A percentile compares a stretch with the other conserved stretches of the same genome.
phyloP scores from a whole-genome alignment of 805 yeast species.

The Pichia heedii region DNA sequence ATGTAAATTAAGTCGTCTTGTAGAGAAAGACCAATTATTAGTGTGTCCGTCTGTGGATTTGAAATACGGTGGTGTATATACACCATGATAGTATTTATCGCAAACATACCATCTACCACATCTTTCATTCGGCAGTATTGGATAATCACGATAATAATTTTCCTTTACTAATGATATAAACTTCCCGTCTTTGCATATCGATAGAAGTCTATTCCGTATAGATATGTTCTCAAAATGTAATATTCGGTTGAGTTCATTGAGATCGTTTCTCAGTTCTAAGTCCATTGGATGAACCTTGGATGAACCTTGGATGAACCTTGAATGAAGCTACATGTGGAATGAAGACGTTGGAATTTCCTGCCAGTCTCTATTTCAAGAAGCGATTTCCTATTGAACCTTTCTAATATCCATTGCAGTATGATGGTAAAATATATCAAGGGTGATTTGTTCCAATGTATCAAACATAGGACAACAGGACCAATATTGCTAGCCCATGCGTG shows the following conservation, averaged over 20 bases:
- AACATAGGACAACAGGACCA: conserved; percentile 17
- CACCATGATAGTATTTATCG: conserved; percentile 31
- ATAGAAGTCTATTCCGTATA: conserved; percentile 44
- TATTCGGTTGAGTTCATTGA: conserved; percentile 7
- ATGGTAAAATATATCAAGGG: conserved; percentile 41
- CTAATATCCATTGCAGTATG: too few relatives aligned
- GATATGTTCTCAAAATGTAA: conserved; percentile 11
- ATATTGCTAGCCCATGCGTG: conserved; percentile 69
- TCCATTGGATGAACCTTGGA: too few relatives aligned
- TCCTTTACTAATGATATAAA: conserved; percentile 38
- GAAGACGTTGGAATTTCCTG: too few relatives aligned
- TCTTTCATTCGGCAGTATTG: conserved; percentile 65
- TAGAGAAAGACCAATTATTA: conserved; percentile 69
- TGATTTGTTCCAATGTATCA: conserved; percentile 39
- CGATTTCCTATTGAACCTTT: too few relatives aligned
- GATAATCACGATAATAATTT: conserved; percentile 25
- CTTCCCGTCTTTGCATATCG: conserved; percentile 55
- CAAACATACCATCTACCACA: conserved; percentile 83
- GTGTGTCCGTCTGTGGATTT: conserved; percentile 91
- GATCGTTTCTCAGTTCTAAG: conserved; percentile 13
- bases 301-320: too few relatives aligned
- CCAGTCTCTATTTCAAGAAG: too few relatives aligned
- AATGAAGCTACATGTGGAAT: too few relatives aligned
- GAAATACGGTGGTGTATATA: conserved; percentile 46
- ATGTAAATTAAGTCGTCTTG: conserved; percentile 68